A percentile compares a stretch with the other conserved stretches of the same genome.
These are phyloP conservation scores for Dryadomyces sulphureus DNA, from an alignment of 2,329 filamentous ascomycete genomes.

Conservation along the genomic window DNA sequence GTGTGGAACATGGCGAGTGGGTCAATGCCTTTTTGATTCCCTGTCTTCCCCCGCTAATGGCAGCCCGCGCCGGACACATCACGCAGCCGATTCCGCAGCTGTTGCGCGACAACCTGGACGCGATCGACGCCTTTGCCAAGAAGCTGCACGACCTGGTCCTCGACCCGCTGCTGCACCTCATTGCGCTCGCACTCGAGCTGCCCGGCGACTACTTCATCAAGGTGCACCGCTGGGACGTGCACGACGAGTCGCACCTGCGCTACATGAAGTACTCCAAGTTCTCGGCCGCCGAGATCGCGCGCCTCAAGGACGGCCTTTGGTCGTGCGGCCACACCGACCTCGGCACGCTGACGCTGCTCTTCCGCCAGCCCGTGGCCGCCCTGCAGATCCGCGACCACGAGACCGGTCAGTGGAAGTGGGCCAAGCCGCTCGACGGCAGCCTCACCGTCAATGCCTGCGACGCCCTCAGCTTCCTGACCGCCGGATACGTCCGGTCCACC, in stretches of 20 bases:
- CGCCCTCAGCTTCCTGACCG: slow-evolving; percentile 28
- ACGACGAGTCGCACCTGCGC: slow-evolving; percentile 40
- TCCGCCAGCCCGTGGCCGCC: slow-evolving; percentile 37
- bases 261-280: slow-evolving; percentile 42
- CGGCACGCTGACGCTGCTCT: slow-evolving; percentile 36
- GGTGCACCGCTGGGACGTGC: slow-evolving; percentile 38
- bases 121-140: slow-evolving; percentile 38
- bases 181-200: slow-evolving; percentile 43
- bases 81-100: slow-evolving; percentile 28
- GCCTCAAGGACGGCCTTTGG: slow-evolving; percentile 12
- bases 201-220: slow-evolving; percentile 40
- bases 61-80: slow-evolving; percentile 21
- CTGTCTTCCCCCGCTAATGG: not conserved
- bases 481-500: slow-evolving; percentile 22
- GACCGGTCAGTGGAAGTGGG: slow-evolving; percentile 26
- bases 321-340: slow-evolving; percentile 35
- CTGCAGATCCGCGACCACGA: slow-evolving; percentile 30
- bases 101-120: slow-evolving; percentile 30
- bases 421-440: slow-evolving; percentile 26
- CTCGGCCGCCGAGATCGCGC: slow-evolving; percentile 16
- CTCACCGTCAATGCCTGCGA: slow-evolving; percentile 33
- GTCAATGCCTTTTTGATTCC: slow-evolving; percentile 22
- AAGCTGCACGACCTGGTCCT: slow-evolving; percentile 29
- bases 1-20: slow-evolving; percentile 44
- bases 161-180: slow-evolving; percentile 37